Evolutionary conservation across 768 basidiomycete genomes (phyloP), one percentile per base, ranked within the genome.

Genomic region (Hydnomerulius pinastri): DNA sequence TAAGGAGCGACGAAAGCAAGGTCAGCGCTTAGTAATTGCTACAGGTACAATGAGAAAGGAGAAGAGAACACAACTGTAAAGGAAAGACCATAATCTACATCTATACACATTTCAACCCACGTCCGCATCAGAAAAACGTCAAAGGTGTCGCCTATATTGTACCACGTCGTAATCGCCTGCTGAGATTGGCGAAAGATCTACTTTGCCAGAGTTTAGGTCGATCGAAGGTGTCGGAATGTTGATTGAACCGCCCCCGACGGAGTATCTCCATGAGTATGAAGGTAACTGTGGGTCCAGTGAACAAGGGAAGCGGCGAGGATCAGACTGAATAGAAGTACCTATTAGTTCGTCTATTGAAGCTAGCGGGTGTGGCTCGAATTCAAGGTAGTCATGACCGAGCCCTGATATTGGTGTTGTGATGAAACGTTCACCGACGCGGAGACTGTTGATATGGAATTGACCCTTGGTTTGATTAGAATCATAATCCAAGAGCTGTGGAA

Each of bases 261-360:
- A 85, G 62, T 27, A 83, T 79, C 61, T 85, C 83, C 74, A 85
- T 78, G 67, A 85, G 76, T 29, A 85, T 69, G 63, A 84, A 83
- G 12, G 81, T 81, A 7, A 84, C 82, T 82, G 50, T 25, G 18
- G 12, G 29, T 11, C 5, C 4, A 18, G 51, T 72, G 33, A 64
- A 45, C 51, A 39, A 36, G 40, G 23, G 29, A 17, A n/a, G n/a
- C 17, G 10, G 42, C 27, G 20, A 44, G 52, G 25, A 28, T 39
- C 37, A 8, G 28, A 30, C 15, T 28, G 0, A 24, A 36, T 8
- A 0, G 17, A 46, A 36, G 46, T 50, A 81, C 81, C 67, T 47
- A 83, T 79, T 17, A 84, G 74, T 60, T 84, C 82, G 8, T 76
- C 72, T 33, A 73, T 74, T 43, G 76, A 70, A 1, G 71, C 78